Conservation (phyloP, 2,329 filamentous ascomycete genomes). For the Colletotrichum musae region DNA sequence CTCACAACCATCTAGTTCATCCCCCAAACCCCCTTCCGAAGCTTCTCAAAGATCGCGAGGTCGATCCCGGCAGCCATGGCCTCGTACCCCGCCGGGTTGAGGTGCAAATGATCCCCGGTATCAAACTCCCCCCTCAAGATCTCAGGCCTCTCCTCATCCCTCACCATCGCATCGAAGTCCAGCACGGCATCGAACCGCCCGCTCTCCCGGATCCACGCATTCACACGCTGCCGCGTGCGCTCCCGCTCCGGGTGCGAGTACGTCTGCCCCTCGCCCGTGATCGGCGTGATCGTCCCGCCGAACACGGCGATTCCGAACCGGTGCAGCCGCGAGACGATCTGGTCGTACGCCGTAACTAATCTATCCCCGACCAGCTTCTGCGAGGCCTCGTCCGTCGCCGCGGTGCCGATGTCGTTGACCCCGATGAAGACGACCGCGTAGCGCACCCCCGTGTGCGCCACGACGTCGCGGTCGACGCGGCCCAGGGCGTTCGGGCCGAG, state of each 20-base stretch:
- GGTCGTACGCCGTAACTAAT: constrained; percentile 68
- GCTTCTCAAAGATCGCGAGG: constrained; percentile 62
- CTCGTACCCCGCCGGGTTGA: constrained; percentile 68
- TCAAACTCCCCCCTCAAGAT: constrained; percentile 62
- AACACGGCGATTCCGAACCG: constrained; percentile 67
- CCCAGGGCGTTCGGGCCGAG: constrained; percentile 71
- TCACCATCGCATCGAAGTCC: constrained; percentile 71
- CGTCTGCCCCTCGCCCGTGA: constrained; percentile 60
- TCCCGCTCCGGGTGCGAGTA: constrained; percentile 69
- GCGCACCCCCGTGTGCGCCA: constrained; percentile 66
- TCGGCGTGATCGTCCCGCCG: constrained; percentile 67
- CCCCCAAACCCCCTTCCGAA: constrained; percentile 38
- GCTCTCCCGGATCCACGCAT: constrained; percentile 69
- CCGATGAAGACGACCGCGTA: constrained; percentile 74
- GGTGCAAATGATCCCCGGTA: constrained; percentile 73
- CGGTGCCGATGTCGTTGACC: constrained; percentile 75
- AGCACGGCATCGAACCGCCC: constrained; percentile 72
- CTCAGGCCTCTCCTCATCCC: constrained; percentile 61
- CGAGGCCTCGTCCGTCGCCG: constrained; percentile 54
- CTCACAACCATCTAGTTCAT: neutral
- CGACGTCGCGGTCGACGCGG: constrained; percentile 71
- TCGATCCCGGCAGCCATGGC: constrained; percentile 69
- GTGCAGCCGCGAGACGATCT: constrained; percentile 69
- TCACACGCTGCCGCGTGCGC: constrained; percentile 67
- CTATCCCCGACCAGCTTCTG: constrained; percentile 62